phyloP scores from a whole-genome alignment of 371 early-diverging fungal species.

The Rhizomucor miehei region DNA sequence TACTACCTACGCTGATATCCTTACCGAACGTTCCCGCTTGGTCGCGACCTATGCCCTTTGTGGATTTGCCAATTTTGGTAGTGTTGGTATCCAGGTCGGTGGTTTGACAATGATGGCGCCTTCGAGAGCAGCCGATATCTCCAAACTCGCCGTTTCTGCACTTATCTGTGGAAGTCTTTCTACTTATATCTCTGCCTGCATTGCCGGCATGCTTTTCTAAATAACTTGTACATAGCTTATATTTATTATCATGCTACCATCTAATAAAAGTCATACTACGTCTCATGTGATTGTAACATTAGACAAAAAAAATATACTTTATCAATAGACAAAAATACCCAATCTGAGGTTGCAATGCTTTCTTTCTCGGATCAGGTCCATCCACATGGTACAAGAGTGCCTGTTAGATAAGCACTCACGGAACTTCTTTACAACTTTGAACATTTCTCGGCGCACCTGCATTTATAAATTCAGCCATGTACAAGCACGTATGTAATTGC shows the following conservation, averaged over 20 bases:
- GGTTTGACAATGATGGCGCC: conserved; percentile 82
- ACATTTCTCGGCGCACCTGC: too few species aligned
- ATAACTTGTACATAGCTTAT: conserved; percentile 1
- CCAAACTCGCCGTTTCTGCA: conserved; percentile 74
- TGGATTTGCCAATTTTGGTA: conserved; percentile 88
- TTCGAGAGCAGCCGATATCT: conserved; percentile 70
- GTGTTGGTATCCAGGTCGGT: conserved; percentile 87
- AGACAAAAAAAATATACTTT: too few species aligned
- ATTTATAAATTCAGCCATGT: too few species aligned
- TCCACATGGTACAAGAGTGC: too few species aligned
- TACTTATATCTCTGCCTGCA: conserved; percentile 82
- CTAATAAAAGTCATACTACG: too few species aligned
- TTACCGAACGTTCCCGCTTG: conserved; percentile 46
- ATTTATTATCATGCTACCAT: not conserved
- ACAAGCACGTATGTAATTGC: too few species aligned
- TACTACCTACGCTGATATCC: conserved; percentile 13
- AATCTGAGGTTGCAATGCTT: too few species aligned
- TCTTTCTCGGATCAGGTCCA: too few species aligned
- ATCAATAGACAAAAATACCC: too few species aligned
- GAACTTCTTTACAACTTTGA: too few species aligned
- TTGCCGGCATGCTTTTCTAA: conserved; percentile 71
- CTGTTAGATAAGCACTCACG: too few species aligned
- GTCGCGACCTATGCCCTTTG: conserved; percentile 81
- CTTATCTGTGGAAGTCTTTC: conserved; percentile 80
- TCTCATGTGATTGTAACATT: too few species aligned